A percentile compares a stretch with the other conserved stretches of the same genome.
Conservation (phyloP, 306 rosid species). For the Trifolium dubium region DNA sequence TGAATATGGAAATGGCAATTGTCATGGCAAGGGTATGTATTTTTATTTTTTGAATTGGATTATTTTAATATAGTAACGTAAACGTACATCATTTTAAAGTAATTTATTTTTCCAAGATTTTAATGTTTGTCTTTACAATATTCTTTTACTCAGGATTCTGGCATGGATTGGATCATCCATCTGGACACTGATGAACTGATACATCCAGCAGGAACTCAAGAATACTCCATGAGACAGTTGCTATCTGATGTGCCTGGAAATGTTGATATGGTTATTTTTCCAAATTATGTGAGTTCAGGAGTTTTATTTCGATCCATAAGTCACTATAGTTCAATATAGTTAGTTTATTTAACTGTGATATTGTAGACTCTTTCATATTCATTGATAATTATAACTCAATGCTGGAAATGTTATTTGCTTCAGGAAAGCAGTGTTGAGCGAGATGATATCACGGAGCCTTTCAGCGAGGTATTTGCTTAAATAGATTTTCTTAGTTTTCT, state of each 20-base stretch:
- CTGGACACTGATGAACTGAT: constrained; percentile 93
- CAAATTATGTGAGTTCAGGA: constrained; percentile 81
- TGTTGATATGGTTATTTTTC: constrained; percentile 92
- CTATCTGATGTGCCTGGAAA: constrained; percentile 83
- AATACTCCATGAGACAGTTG: constrained; percentile 87
- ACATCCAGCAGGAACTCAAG: constrained; percentile 72
- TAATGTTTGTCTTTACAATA: constrained; percentile 20
- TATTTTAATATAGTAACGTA: constrained; percentile 1
- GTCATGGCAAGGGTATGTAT: constrained; percentile 90
- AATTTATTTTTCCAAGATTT: constrained; percentile 23
- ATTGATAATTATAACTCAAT: constrained; percentile 28
- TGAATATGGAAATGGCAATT: constrained; percentile 99
- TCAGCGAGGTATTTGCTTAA: constrained; percentile 76
- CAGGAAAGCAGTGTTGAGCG: constrained; percentile 97
- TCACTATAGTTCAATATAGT: constrained; percentile 14
- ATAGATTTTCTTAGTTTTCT: constrained; percentile 22
- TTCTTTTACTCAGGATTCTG: constrained; percentile 58
- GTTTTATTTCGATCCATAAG: constrained; percentile 27
- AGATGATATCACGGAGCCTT: constrained; percentile 91
- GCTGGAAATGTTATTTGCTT: constrained; percentile 42
- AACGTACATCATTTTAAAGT: constrained; percentile 1
- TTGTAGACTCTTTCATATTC: constrained; percentile 27
- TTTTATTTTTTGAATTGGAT: constrained; percentile 36
- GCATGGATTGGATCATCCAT: constrained; percentile 98
- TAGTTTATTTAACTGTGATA: constrained; percentile 32